Conservation (phyloP, 176 grass and related monocot genomes). For the Tillandsia leiboldiana region DNA sequence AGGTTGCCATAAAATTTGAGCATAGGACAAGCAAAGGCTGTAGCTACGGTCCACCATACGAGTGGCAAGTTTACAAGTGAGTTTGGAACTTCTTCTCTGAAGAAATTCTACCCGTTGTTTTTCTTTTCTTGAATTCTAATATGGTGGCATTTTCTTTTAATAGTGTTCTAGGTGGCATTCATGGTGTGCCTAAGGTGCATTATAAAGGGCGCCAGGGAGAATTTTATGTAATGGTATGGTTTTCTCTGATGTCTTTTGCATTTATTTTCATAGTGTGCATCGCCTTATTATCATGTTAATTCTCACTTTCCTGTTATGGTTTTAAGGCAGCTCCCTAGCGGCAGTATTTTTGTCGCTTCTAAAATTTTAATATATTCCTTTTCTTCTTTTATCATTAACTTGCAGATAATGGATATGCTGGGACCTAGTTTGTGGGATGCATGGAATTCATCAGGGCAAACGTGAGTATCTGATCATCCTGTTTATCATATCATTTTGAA, state of each 20-base stretch:
- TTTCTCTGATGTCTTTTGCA: neutral
- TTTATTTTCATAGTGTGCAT: neutral
- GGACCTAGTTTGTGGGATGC: slow-evolving; percentile 89
- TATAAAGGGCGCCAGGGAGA: slow-evolving; percentile 90
- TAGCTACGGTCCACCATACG: slow-evolving; percentile 68
- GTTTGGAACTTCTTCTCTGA: neutral
- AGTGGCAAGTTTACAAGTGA: slow-evolving; percentile 90
- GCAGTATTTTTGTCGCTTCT: neutral
- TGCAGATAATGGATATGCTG: slow-evolving; percentile 87
- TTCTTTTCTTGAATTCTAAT: slow-evolving; percentile 1
- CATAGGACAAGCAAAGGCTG: slow-evolving; percentile 82
- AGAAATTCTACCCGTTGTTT: neutral
- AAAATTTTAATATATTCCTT: neutral
- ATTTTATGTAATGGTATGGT: slow-evolving; percentile 82
- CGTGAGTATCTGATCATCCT: slow-evolving; percentile 33
- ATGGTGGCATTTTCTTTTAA: slow-evolving; percentile 6
- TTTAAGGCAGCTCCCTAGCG: neutral
- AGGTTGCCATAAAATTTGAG: slow-evolving; percentile 94
- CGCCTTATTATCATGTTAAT: neutral
- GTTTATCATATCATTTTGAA: neutral
- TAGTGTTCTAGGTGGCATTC: slow-evolving; percentile 64
- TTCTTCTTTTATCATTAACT: slow-evolving; percentile 2
- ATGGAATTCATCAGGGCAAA: slow-evolving; percentile 74
- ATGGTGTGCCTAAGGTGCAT: slow-evolving; percentile 85
- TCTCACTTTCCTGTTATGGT: neutral